Evolutionary conservation across 2,329 filamentous ascomycete species (phyloP), one percentile per base, ranked within the genome.

Genomic region (Nakataea oryzae): DNA sequence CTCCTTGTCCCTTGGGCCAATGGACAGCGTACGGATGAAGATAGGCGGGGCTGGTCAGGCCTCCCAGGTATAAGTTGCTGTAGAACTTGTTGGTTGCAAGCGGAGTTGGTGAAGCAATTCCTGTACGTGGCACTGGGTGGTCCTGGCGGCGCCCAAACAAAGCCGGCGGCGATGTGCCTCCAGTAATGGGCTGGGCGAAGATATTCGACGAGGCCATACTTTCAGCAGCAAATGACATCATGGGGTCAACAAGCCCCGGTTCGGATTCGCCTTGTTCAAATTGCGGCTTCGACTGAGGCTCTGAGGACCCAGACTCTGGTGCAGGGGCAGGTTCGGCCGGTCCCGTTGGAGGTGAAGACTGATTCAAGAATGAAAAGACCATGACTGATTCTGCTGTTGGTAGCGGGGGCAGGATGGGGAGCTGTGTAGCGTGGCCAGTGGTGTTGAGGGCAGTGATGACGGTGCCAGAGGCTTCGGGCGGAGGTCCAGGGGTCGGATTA

Each of bases 71-170:
- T 65, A 95, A 85, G 69, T 95, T 95, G 67, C 87, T 81, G 68
- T 90, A 91, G 72, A 92, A 93, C 69, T 90, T 93, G 78, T 93
- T 93, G 28, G 90, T 93, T 59, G 84, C 78, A 57, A 90, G 75
- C 3, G 87, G 84, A 0, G 72, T 71, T 1, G 73, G 67, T 21
- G 76, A 72, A 34, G 68, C 70, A 54, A 88, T 76, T 7, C 83
- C 83, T 27, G 77, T 71, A 17, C 82, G 78, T 54, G 80, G 74
- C 29, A 83, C 83, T 0, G 86, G 86, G 65, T 89, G 86, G 65
- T 87, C 83, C 26, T 75, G 67, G 30, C 77, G 77, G 54, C 74
- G 72, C 11, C 69, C 61, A 59, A 88, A 80, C 32, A 74, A 72
- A 0, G 76, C 68, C 1, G 81, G 78, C 3, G 84, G 84, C 13